phyloP scores from a whole-genome alignment of 495 filamentous ascomycete species.

The Trichoderma orchidacearum region DNA sequence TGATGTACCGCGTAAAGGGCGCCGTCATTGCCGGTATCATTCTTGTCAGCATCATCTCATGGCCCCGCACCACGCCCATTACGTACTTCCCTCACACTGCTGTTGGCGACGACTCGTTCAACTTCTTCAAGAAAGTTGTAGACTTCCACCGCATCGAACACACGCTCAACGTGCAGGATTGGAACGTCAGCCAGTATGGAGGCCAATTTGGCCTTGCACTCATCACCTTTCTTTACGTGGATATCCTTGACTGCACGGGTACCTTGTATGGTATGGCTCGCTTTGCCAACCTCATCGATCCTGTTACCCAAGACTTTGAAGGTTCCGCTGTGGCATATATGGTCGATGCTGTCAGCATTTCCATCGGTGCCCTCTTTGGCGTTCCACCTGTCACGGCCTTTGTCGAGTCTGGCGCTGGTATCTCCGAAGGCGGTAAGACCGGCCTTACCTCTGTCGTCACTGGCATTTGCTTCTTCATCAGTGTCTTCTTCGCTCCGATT shows the following conservation, averaged over 20 bases:
- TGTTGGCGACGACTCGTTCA: slow-evolving; percentile 50
- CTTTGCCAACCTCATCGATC: slow-evolving; percentile 61
- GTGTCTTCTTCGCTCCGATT: slow-evolving; percentile 76
- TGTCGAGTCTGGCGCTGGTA: slow-evolving; percentile 72
- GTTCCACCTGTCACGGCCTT: slow-evolving; percentile 68
- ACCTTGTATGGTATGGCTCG: slow-evolving; percentile 76
- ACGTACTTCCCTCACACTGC: slow-evolving; percentile 64
- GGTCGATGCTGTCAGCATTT: slow-evolving; percentile 64
- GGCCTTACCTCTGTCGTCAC: slow-evolving; percentile 68
- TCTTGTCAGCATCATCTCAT: slow-evolving; percentile 72
- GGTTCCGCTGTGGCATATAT: slow-evolving; percentile 64
- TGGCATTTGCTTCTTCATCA: slow-evolving; percentile 71
- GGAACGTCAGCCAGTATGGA: slow-evolving; percentile 47
- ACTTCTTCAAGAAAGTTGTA: slow-evolving; percentile 76
- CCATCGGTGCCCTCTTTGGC: slow-evolving; percentile 63
- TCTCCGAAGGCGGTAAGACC: slow-evolving; percentile 69
- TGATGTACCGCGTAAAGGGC: slow-evolving; percentile 75
- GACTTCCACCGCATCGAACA: slow-evolving; percentile 61
- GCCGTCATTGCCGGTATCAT: slow-evolving; percentile 70
- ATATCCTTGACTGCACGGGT: slow-evolving; percentile 66
- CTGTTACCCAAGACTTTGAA: slow-evolving; percentile 63
- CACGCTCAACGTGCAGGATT: slow-evolving; percentile 51
- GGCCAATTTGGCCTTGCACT: slow-evolving; percentile 63
- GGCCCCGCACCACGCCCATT: slow-evolving; percentile 58
- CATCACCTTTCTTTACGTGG: slow-evolving; percentile 76